A percentile compares a stretch with the other conserved stretches of the same genome.
These are phyloP conservation scores for Oryza glaberrima DNA, from an alignment of 176 grass and related monocot species.

Conservation along the genomic window DNA sequence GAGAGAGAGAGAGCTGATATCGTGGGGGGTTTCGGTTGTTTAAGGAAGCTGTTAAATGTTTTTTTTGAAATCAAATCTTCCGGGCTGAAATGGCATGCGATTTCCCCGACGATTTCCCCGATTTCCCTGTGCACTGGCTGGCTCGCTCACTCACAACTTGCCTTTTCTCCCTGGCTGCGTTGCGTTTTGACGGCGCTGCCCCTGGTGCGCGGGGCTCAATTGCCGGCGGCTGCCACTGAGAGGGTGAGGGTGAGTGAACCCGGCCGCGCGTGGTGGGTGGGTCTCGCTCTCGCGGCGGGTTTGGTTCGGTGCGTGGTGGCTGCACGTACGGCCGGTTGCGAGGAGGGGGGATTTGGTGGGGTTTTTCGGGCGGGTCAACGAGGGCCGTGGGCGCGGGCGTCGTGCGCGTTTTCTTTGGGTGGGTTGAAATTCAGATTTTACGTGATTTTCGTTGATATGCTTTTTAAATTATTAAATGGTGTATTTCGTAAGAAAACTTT, in stretches of 20 bases:
- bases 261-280: conserved; percentile 1
- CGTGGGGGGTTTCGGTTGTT: conserved; percentile 32
- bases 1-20: conserved; percentile 1
- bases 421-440: not conserved
- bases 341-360: not conserved
- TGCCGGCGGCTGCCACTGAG: not conserved
- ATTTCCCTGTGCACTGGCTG: conserved; percentile 4
- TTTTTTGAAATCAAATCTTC: conserved; percentile 41
- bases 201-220: not conserved
- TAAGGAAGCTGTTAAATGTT: conserved; percentile 38
- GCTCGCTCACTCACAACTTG: not conserved
- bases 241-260: not conserved
- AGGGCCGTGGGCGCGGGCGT: too few species aligned
- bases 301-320: not conserved
- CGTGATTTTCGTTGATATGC: too few species aligned
- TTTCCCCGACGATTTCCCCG: not conserved
- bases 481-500: too few species aligned
- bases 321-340: not conserved
- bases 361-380: conserved; percentile 40
- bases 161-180: not conserved
- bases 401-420: not conserved
- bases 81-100: conserved; percentile 24
- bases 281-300: conserved; percentile 23
- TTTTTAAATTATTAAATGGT: too few species aligned
- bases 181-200: conserved; percentile 14